These are phyloP conservation scores for Kazachstania africana DNA, from an alignment of 805 yeast species.

Conservation along the genomic window DNA sequence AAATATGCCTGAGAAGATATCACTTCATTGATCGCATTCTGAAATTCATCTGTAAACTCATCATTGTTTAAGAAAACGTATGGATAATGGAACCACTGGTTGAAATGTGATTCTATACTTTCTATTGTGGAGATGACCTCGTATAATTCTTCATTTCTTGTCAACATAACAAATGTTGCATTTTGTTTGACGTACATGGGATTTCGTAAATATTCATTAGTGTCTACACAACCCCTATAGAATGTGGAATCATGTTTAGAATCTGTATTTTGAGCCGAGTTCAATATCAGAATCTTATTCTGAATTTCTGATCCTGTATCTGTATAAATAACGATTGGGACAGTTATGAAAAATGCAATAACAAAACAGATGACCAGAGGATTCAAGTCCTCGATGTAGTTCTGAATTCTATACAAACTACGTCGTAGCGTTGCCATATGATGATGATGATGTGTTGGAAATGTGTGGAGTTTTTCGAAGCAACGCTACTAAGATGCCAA, in stretches of 20 bases:
- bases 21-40: constrained; percentile 34
- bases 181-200: constrained; percentile 40
- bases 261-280: constrained; percentile 10
- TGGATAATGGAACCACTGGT: constrained; percentile 89
- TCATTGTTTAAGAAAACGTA: constrained; percentile 84
- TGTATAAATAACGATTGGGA: constrained; percentile 2
- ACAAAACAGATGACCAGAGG: neutral
- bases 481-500: no score
- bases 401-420: neutral
- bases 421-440: no score
- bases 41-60: constrained; percentile 57
- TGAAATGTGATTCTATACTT: constrained; percentile 77
- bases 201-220: constrained; percentile 21
- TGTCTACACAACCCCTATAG: constrained; percentile 45
- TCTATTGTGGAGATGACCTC: constrained; percentile 67
- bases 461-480: no score
- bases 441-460: no score
- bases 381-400: constrained; percentile 1
- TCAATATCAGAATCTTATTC: constrained; percentile 1
- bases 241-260: constrained; percentile 35
- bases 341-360: constrained; percentile 3
- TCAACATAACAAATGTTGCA: constrained; percentile 77
- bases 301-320: no score
- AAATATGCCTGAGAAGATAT: constrained; percentile 59
- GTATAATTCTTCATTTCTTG: constrained; percentile 66